Evolutionary conservation across 306 rosid genomes (phyloP).

Genomic region (Pyrus communis): DNA sequence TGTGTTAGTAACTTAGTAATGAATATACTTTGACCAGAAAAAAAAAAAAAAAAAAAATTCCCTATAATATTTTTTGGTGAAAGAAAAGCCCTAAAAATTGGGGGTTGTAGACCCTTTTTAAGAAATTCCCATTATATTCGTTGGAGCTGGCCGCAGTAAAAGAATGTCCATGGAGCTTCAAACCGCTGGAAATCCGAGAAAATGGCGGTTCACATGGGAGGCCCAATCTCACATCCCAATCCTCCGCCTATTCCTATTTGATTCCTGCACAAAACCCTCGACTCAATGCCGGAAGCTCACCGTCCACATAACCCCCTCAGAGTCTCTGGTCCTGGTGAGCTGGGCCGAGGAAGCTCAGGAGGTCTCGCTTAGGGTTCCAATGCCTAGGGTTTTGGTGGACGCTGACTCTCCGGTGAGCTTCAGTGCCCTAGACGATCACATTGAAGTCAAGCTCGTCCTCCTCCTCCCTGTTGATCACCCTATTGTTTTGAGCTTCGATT

Average conservation of each 20-base stretch:
- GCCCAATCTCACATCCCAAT: slow-evolving; percentile 71
- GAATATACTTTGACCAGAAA: too few species aligned
- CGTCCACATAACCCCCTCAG: slow-evolving; percentile 33
- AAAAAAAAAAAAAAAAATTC: too few species aligned
- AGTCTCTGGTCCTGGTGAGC: slow-evolving; percentile 32
- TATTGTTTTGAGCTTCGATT: slow-evolving; percentile 33
- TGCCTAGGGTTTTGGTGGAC: slow-evolving; percentile 66
- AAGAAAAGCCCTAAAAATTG: too few species aligned
- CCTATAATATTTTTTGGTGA: too few species aligned
- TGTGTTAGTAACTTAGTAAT: too few species aligned
- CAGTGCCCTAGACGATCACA: slow-evolving; percentile 53
- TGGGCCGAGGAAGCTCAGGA: slow-evolving; percentile 25
- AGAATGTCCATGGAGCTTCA: background rate
- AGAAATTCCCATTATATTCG: too few species aligned
- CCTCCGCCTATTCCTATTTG: slow-evolving; percentile 60
- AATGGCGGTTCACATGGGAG: slow-evolving; percentile 90
- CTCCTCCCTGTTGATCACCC: slow-evolving; percentile 83
- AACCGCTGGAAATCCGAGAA: slow-evolving; percentile 6
- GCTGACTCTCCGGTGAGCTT: slow-evolving; percentile 44
- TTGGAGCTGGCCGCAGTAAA: too few species aligned
- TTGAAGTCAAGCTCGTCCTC: slow-evolving; percentile 69
- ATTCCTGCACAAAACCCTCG: slow-evolving; percentile 39
- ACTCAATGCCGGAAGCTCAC: slow-evolving; percentile 46
- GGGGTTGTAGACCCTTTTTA: too few species aligned
- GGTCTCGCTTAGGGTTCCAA: slow-evolving; percentile 57